phyloP scores from a whole-genome alignment of 495 filamentous ascomycete genomes.

The Penicillium samsonianum region DNA sequence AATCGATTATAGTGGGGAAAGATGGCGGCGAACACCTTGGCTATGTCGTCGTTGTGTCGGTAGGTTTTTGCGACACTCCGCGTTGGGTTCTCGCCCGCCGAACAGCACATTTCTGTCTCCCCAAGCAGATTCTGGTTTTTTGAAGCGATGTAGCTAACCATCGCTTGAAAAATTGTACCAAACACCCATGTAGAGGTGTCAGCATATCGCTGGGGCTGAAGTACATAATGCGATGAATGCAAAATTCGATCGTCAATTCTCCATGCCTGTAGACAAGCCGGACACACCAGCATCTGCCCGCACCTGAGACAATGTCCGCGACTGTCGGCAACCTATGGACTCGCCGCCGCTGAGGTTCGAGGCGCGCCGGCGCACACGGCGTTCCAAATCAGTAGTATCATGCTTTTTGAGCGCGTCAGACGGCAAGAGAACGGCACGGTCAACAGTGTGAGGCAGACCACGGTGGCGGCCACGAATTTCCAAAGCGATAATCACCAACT shows the following conservation, averaged over 20 bases:
- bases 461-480: constrained; percentile 89
- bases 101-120: too few relatives aligned
- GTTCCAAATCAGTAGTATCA: constrained; percentile 61
- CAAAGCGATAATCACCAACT: constrained; percentile 91
- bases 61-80: too few relatives aligned
- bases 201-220: too few relatives aligned
- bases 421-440: constrained; percentile 84
- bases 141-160: too few relatives aligned
- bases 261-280: constrained; percentile 26
- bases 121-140: too few relatives aligned
- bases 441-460: constrained; percentile 86
- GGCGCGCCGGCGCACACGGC: constrained; percentile 53
- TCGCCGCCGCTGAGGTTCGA: constrained; percentile 54
- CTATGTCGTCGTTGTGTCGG: too few relatives aligned
- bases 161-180: too few relatives aligned
- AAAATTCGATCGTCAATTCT: constrained; percentile 1
- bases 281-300: constrained; percentile 23
- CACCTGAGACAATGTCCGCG: constrained; percentile 25
- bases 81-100: too few relatives aligned
- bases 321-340: constrained; percentile 29
- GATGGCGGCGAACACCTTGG: too few relatives aligned
- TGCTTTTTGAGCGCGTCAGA: constrained; percentile 71
- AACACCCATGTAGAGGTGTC: too few relatives aligned
- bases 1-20: too few relatives aligned
- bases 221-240: too few relatives aligned